A percentile compares a stretch with the other conserved stretches of the same genome.
Conservation (phyloP, 2,329 filamentous ascomycete genomes). For the Diaporthe capsici region DNA sequence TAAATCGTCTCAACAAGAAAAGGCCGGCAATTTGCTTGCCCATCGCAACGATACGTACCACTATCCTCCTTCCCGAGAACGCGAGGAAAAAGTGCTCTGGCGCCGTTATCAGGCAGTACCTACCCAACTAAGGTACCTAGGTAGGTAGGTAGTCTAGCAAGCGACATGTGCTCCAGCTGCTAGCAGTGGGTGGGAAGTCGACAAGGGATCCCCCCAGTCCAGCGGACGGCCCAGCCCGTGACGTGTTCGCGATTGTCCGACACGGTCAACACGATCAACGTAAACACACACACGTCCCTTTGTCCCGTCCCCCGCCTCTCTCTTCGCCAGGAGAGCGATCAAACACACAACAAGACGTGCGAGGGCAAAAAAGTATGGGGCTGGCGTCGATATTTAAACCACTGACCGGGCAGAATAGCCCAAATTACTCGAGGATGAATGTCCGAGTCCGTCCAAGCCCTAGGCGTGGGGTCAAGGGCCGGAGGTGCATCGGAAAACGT, state of each 20-base stretch:
- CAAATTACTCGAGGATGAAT: not conserved
- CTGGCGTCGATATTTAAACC: not conserved
- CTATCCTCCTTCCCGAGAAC: not conserved
- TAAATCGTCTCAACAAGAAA: not conserved
- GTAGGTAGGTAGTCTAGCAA: not conserved
- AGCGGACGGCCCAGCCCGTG: slow-evolving; percentile 32
- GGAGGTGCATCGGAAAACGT: slow-evolving; percentile 23
- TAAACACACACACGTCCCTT: not conserved
- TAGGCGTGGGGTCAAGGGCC: slow-evolving; percentile 28
- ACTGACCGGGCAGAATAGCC: not conserved
- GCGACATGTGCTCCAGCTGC: not conserved
- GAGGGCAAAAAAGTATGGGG: not conserved
- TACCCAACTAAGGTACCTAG: not conserved
- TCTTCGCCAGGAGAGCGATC: not conserved
- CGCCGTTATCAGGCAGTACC: slow-evolving; percentile 1
- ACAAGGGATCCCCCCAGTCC: slow-evolving; percentile 32
- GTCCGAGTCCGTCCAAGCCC: slow-evolving; percentile 4
- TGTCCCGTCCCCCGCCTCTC: not conserved
- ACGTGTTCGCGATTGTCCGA: slow-evolving; percentile 32
- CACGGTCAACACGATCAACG: slow-evolving; percentile 15
- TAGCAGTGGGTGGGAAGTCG: not conserved
- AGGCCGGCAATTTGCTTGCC: not conserved
- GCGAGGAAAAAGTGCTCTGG: not conserved
- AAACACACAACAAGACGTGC: not conserved
- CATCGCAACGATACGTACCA: not conserved